A percentile compares a stretch with the other conserved stretches of the same genome.
Evolutionary conservation across 129 eudicot genomes (phyloP).

Genomic region (Erigeron canadensis): DNA sequence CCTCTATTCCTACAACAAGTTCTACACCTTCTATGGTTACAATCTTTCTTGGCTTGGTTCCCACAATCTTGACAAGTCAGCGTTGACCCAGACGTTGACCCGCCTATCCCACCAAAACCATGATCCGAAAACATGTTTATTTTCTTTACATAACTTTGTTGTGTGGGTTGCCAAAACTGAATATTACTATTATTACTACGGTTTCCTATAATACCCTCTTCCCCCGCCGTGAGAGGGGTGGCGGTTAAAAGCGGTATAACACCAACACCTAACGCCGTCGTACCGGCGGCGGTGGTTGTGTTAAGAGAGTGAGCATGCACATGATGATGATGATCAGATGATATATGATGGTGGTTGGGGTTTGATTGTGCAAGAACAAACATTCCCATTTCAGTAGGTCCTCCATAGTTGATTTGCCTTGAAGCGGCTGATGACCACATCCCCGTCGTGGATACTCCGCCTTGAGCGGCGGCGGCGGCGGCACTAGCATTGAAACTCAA

Average conservation of each 20-base stretch:
- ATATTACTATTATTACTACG: slow-evolving; percentile 7
- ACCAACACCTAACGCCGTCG: slow-evolving; percentile 48
- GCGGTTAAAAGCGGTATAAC: slow-evolving; percentile 72
- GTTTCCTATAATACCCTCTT: not conserved
- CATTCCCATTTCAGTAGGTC: slow-evolving; percentile 62
- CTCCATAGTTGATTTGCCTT: slow-evolving; percentile 59
- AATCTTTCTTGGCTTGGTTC: slow-evolving; percentile 92
- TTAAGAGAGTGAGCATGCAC: slow-evolving; percentile 33
- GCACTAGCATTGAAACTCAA: slow-evolving; percentile 72
- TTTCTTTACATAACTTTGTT: slow-evolving; percentile 39
- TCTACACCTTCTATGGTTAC: slow-evolving; percentile 71
- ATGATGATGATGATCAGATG: not conserved
- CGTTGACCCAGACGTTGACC: slow-evolving; percentile 35
- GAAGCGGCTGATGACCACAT: slow-evolving; percentile 50
- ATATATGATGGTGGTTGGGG: slow-evolving; percentile 42
- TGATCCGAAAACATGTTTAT: slow-evolving; percentile 37
- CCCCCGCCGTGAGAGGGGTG: slow-evolving; percentile 35
- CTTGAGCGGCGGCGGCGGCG: slow-evolving; percentile 22
- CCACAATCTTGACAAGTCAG: slow-evolving; percentile 87
- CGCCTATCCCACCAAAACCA: slow-evolving; percentile 31
- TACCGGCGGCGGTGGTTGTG: slow-evolving; percentile 41
- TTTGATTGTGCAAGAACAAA: slow-evolving; percentile 56
- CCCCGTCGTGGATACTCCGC: slow-evolving; percentile 23
- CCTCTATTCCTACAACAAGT: slow-evolving; percentile 92
- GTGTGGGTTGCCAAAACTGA: slow-evolving; percentile 61